Base-by-base conservation (phyloP, 2,329 filamentous ascomycete species). In the Paramyrothecium roridum region DNA sequence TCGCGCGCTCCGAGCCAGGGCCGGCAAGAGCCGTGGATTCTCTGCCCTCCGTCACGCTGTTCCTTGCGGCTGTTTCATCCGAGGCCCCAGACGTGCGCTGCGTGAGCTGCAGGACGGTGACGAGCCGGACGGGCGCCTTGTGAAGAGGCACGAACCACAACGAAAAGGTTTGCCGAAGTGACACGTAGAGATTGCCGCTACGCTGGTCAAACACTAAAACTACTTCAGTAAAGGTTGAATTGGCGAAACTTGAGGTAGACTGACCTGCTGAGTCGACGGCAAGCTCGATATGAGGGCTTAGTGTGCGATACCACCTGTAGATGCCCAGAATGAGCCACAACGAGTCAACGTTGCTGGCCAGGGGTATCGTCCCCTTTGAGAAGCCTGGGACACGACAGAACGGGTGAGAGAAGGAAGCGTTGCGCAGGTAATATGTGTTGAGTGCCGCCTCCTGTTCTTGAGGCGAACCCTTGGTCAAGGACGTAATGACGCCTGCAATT, bases 301-400 rank as follows among this genome's bases (percentile, higher is more conserved):
- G 77, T 60, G 93, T 88, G 66, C 91, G 90, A 72, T 96, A 93
- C 89, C 89, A 93, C 45, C 85, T 83, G 66, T 91, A 96, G 55
- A 96, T 87, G 62, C 80, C 79, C 50, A 82, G 74, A 19, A 96
- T 79, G 7, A 90, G 67, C 73, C 80, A 84, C 47, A 90, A 80
- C 11, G 89, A 93, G 59, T 87, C 83, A 22, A 83, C 54, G 1
- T 65, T 63, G 8, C 72, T 70, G 1, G 76, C 60, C 2, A 79
- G 62, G 1, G 77, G 80, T 2, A 82, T 51, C 2, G 66, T 56
- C 30, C 73, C 60, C 19, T 75, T 67, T 3, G 69, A 66, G 60
- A 85, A 82, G 8, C 76, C 74, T 1, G 83, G 82, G 1, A 91
- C 89, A 13, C 85, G 82, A 65, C 89, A 92, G 69, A 93, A 88